Evolutionary conservation across 2,329 filamentous ascomycete species (phyloP), one percentile per base, ranked within the genome.

Genomic region (Nannizziopsis barbatae): DNA sequence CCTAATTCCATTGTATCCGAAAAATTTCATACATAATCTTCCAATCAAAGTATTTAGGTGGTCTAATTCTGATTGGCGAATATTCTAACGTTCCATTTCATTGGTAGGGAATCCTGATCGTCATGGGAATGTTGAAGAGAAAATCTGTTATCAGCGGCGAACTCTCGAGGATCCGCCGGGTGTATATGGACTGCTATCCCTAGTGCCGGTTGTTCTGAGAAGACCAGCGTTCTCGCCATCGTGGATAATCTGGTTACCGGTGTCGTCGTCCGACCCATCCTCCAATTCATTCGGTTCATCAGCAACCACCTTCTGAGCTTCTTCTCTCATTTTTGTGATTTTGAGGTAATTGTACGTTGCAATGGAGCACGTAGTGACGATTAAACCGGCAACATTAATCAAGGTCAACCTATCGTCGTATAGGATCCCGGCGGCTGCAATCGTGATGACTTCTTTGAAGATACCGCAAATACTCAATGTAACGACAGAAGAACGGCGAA

Each of bases 381-480:
- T 62, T 10, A 98, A 72, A 6, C 92, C 92, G 12, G 84, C 77
- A 8, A 95, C 71, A 64, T 98, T 98, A 71, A 98, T 79, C 0
- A 82, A 72, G 0, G 89, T 95, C 40, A 98, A 77, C 42, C 77
- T 79, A 63, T 98, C 92, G 58, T 92, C 78, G 71, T 95, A 98
- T 3, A 95, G 80, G 22, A 93, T 65, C 7, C 87, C 84, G 0
- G 90, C 90, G 0, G 87, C 88, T 36, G 80, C 83, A 60, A 98
- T 96, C 11, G 92, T 98, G 48, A 98, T 82, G 36, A 96, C 92
- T 70, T 98, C 92, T 65, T 98, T 98, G 75, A 98, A 96, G 53
- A 98, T 96, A 52, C 92, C 92, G 53, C 89, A 94, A 57, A 98
- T 95, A 45, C 85, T 93, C 40, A 98, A 75, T 0, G 92, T 96